phyloP scores from a whole-genome alignment of 169 alveolate species.

The Blepharisma undulans region DNA sequence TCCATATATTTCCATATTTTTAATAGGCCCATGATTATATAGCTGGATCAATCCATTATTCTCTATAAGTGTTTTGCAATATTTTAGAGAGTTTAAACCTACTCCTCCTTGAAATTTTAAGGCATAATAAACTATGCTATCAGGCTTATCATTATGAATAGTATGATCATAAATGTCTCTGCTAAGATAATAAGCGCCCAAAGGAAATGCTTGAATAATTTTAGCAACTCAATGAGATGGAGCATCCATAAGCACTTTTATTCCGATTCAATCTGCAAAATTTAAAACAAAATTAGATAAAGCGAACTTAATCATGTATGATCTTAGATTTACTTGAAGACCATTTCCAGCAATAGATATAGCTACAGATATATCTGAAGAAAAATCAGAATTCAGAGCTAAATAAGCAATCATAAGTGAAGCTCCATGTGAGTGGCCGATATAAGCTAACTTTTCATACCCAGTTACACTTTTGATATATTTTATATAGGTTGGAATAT shows the following conservation, averaged over 20 bases:
- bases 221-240: not conserved
- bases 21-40: not conserved
- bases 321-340: not conserved
- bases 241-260: not conserved
- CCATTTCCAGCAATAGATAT: slow-evolving; percentile 8
- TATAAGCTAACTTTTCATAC: slow-evolving; percentile 46
- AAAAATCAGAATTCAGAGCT: not conserved
- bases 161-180: slow-evolving; percentile 9
- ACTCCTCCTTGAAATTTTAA: not conserved
- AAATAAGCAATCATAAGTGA: slow-evolving; percentile 56
- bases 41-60: not conserved
- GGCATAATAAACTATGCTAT: not conserved
- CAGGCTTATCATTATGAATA: not conserved
- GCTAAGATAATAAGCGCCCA: not conserved
- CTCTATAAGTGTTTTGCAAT: not conserved
- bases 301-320: not conserved
- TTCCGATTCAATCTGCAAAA: not conserved
- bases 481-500: slow-evolving; percentile 54
- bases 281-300: not conserved
- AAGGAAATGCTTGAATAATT: not conserved
- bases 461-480: slow-evolving; percentile 45
- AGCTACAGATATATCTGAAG: not conserved
- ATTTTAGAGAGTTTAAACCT: not conserved
- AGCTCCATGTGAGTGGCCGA: slow-evolving; percentile 74
- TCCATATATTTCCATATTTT: not conserved